Evolutionary conservation across 768 basidiomycete species (phyloP), one percentile per base, ranked within the genome.

Genomic region (Brasilioporus rufonigricans): DNA sequence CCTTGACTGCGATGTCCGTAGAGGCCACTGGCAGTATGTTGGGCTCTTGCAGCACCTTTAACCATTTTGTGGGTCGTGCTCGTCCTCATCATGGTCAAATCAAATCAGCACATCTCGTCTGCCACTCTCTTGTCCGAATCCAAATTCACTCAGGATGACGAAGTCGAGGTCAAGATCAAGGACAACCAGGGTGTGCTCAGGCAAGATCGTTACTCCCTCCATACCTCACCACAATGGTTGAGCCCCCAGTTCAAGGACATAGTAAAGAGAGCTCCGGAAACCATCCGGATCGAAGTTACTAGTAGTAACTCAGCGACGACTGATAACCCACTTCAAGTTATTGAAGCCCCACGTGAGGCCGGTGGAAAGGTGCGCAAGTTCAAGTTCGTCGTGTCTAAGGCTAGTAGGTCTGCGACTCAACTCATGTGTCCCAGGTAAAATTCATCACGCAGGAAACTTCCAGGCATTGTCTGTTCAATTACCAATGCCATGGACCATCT

Each of bases 231-330:
- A 4, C 91, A 94, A 69, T 94, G 89, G 75, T 74, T 94, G 44
- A 92, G 92, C 12, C 92, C 92, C 12, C 89, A 91, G 64, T 76
- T 93, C 26, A 89, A 92, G 68, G 90, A 92, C 61, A 77, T n/a
- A n/a, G n/a, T 94, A 44, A 74, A 91, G 4, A 73, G 79, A 13
- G 80, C 92, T 2, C 71, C 83, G 50, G 78, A 80, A 33, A 81
- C 83, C 4, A 75, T 94, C 35, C 82, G 83, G 3, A 77, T 79
- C 32, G 92, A 94, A 67, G 84, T 88, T n/a, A n/a, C n/a, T n/a
- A n/a, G n/a, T n/a, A n/a, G n/a, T 72, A 93, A 93, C 67, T 89
- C n/a, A n/a, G n/a, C 89, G 27, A 93, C 92, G 19, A 94, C 92
- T 5, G 92, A 94, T 65, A 94, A 94, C 65, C 92, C 92, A 1